A percentile compares a stretch with the other conserved stretches of the same genome.
These are phyloP conservation scores for Lachnellula cervina DNA, from an alignment of 2,329 filamentous ascomycete species.

Conservation along the genomic window DNA sequence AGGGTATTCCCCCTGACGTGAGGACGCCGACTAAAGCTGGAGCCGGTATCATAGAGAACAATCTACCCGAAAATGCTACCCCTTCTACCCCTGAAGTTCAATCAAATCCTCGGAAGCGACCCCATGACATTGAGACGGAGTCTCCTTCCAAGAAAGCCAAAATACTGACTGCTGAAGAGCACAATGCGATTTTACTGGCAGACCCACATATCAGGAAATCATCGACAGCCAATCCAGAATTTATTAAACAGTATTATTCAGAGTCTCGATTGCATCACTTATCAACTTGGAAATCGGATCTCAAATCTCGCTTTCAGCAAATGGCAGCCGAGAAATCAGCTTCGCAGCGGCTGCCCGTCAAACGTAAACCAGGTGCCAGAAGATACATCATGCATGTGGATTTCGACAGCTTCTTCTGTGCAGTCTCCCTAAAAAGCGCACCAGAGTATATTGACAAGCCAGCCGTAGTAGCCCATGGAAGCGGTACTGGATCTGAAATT, in stretches of 20 bases:
- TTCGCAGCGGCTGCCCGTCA: slow-evolving; percentile 41
- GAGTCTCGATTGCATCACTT: slow-evolving; percentile 93
- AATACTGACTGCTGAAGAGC: slow-evolving; percentile 77
- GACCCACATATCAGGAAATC: slow-evolving; percentile 85
- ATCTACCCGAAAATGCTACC: background rate
- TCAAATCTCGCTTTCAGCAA: slow-evolving; percentile 83
- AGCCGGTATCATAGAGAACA: background rate
- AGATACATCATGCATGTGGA: slow-evolving; percentile 92
- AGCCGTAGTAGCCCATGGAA: slow-evolving; percentile 81
- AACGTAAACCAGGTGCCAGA: slow-evolving; percentile 57
- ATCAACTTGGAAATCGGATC: slow-evolving; percentile 91
- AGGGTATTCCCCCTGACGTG: no score
- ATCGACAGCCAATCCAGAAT: slow-evolving; percentile 87
- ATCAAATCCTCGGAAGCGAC: slow-evolving; percentile 4
- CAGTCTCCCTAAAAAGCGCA: slow-evolving; percentile 75
- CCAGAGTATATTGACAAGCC: slow-evolving; percentile 76
- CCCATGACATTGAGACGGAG: slow-evolving; percentile 10
- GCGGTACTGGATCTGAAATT: slow-evolving; percentile 84
- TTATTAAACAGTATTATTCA: slow-evolving; percentile 89
- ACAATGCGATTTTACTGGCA: slow-evolving; percentile 78
- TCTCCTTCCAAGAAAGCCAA: slow-evolving; percentile 22
- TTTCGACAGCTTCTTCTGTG: slow-evolving; percentile 98
- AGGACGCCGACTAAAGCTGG: background rate
- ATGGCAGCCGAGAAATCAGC: slow-evolving; percentile 65
- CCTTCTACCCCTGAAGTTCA: background rate